These are phyloP conservation scores for Gaeumannomyces sp. DNA, from an alignment of 2,329 filamentous ascomycete species.

Conservation along the genomic window DNA sequence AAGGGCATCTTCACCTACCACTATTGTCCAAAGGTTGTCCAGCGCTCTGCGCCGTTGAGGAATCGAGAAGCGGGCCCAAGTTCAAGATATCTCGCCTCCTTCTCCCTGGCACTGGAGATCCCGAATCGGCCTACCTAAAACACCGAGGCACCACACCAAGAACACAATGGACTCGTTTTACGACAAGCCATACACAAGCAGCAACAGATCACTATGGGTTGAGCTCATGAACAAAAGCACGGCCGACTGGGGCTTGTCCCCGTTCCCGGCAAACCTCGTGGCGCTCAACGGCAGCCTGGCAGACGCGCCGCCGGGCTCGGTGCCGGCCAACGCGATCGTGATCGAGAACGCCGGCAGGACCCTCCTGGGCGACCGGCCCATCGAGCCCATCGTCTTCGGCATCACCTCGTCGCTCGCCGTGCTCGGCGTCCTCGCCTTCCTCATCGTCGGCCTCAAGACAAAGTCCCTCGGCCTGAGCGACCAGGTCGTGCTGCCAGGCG, in stretches of 20 bases:
- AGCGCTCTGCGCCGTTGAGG: neutral
- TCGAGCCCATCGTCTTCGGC: neutral
- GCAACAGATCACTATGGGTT: slow-evolving; percentile 12
- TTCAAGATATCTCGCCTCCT: no score
- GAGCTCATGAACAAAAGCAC: slow-evolving; percentile 18
- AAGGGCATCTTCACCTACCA: neutral
- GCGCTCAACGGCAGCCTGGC: slow-evolving; percentile 12
- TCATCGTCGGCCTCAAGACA: neutral
- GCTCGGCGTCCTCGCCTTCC: neutral
- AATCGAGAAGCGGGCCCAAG: no score
- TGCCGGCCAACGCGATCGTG: slow-evolving; percentile 1
- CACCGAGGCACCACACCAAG: no score
- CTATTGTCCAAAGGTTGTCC: neutral
- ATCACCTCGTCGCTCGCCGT: neutral
- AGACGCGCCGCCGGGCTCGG: slow-evolving; percentile 2
- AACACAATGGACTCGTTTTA: neutral
- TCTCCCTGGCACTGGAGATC: no score
- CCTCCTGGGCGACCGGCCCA: neutral
- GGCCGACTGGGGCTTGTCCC: slow-evolving; percentile 14
- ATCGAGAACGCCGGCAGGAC: neutral
- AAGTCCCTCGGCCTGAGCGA: neutral
- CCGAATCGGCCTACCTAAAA: no score
- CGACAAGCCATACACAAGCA: neutral
- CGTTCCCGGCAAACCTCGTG: slow-evolving; percentile 15
- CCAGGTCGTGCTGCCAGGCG: neutral